Evolutionary conservation across 2,329 filamentous ascomycete species (phyloP).

Genomic region (Aschersonia sp.): DNA sequence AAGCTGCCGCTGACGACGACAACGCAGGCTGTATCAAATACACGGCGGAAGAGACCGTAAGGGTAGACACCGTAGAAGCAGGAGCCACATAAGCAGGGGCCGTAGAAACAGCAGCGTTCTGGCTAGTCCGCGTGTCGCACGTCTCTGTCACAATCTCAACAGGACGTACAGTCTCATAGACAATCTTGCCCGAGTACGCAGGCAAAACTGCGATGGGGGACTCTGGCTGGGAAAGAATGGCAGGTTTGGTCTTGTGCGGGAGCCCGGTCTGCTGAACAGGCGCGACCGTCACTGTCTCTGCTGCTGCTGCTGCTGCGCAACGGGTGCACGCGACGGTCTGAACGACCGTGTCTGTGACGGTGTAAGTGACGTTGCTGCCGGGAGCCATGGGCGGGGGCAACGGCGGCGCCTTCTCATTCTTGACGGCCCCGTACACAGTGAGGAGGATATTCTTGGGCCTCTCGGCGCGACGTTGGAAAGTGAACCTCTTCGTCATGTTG

Average conservation of each 20-base stretch:
- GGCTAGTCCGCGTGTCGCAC: slow-evolving; percentile 7
- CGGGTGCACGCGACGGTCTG: neutral
- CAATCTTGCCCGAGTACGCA: neutral
- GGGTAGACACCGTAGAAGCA: too few relatives aligned
- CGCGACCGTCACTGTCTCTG: neutral
- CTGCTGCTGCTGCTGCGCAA: neutral
- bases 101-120: neutral
- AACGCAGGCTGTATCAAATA: neutral
- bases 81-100: too few relatives aligned
- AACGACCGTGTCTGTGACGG: neutral
- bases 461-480: slow-evolving; percentile 11
- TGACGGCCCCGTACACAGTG: slow-evolving; percentile 26
- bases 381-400: slow-evolving; percentile 19
- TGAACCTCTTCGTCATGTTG: neutral
- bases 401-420: slow-evolving; percentile 12
- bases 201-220: too few relatives aligned
- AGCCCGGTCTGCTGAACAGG: neutral
- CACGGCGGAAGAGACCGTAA: neutral
- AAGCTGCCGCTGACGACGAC: too few relatives aligned
- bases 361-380: slow-evolving; percentile 5
- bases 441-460: slow-evolving; percentile 19
- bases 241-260: neutral
- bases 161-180: slow-evolving; percentile 3
- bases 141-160: slow-evolving; percentile 13
- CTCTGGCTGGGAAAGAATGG: slow-evolving; percentile 9